Conservation (phyloP, 164 flowering plant genomes). For the Brasenia schreberi region DNA sequence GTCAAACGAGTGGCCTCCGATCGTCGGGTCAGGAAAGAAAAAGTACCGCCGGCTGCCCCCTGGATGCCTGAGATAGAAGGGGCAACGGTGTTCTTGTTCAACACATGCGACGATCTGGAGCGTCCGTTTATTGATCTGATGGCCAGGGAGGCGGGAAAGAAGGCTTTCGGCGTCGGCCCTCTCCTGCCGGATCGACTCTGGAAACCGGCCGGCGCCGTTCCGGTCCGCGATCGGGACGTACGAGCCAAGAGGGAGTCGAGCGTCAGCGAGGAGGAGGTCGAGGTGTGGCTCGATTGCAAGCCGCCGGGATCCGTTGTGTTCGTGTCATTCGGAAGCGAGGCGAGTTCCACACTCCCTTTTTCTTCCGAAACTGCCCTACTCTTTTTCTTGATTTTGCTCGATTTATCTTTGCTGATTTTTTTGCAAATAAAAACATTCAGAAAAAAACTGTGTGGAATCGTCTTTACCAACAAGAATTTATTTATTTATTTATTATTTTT, state of each 20-base stretch:
- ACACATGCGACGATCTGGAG: constrained; percentile 52
- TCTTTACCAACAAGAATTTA: no score
- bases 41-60: constrained; percentile 14
- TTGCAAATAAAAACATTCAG: no score
- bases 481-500: no score
- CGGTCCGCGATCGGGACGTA: constrained; percentile 19
- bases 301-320: constrained; percentile 28
- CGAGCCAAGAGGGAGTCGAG: constrained; percentile 16
- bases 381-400: no score
- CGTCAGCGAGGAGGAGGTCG: constrained; percentile 25
- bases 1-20: constrained; percentile 9
- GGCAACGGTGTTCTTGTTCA: constrained; percentile 32
- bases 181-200: constrained; percentile 45
- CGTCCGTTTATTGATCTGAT: constrained; percentile 35
- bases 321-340: constrained; percentile 29
- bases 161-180: constrained; percentile 60
- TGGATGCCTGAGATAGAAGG: constrained; percentile 34
- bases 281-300: constrained; percentile 27
- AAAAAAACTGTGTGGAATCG: no score
- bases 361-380: no score
- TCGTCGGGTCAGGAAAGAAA: neutral
- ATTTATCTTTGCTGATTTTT: no score
- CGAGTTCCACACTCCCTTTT: no score
- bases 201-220: constrained; percentile 18
- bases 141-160: constrained; percentile 17